These are phyloP conservation scores for Bonia amplexicaulis DNA, from an alignment of 176 grass and related monocot genomes.

Conservation along the genomic window DNA sequence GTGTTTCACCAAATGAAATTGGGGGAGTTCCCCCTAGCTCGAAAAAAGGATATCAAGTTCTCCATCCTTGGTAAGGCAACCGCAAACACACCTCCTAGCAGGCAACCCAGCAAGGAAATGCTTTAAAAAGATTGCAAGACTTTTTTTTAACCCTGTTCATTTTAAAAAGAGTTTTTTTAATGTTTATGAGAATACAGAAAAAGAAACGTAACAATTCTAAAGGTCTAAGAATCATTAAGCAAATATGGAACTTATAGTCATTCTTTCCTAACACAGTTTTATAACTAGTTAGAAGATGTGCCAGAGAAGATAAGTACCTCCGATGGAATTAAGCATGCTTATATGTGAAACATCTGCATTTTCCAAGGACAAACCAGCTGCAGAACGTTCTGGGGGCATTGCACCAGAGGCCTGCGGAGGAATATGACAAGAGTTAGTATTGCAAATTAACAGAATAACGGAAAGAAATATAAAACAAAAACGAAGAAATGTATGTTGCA, in stretches of 20 bases:
- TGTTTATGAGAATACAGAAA: neutral
- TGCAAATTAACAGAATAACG: neutral
- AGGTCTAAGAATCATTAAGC: neutral
- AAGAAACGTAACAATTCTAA: neutral
- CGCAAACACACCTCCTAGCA: neutral
- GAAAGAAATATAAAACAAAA: neutral
- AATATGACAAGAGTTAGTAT: conserved; percentile 14
- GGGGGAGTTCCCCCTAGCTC: neutral
- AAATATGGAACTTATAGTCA: neutral
- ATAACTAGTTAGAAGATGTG: conserved; percentile 1
- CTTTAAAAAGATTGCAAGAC: neutral
- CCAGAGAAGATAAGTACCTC: conserved; percentile 30
- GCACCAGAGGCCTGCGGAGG: conserved; percentile 31
- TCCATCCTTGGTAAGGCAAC: neutral
- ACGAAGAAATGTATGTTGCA: neutral
- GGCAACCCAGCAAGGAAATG: neutral
- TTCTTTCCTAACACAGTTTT: neutral
- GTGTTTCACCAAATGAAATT: neutral
- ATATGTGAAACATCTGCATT: conserved; percentile 21
- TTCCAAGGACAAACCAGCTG: conserved; percentile 3
- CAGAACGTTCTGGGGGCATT: conserved; percentile 35
- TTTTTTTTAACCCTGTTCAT: neutral
- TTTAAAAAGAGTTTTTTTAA: neutral
- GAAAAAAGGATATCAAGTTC: neutral
- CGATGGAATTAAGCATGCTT: conserved; percentile 11